These are phyloP conservation scores for Cystoderma amianthinum DNA, from an alignment of 768 basidiomycete genomes.

Conservation along the genomic window DNA sequence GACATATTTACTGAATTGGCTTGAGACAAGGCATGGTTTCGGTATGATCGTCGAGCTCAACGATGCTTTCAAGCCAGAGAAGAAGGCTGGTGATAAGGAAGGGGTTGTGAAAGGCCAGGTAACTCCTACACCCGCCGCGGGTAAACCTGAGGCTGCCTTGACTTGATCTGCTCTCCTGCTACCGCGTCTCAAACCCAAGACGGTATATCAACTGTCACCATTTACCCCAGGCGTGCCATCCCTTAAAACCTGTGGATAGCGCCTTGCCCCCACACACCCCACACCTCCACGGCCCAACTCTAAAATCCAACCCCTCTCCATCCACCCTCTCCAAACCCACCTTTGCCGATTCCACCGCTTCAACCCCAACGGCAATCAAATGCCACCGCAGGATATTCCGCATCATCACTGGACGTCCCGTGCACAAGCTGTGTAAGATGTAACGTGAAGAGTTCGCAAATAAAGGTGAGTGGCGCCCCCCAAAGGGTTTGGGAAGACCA, in stretches of 20 bases:
- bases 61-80: constrained; percentile 34
- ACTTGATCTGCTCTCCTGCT: background rate
- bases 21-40: constrained; percentile 31
- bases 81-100: constrained; percentile 6
- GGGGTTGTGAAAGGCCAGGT: background rate
- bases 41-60: constrained; percentile 58
- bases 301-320: no score
- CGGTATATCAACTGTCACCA: no score
- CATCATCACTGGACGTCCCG: constrained; percentile 40
- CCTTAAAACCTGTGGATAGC: no score
- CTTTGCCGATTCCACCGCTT: no score
- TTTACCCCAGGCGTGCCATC: no score
- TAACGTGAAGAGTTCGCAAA: constrained; percentile 38
- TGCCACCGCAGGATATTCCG: constrained; percentile 50
- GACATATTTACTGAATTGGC: constrained; percentile 70
- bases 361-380: background rate
- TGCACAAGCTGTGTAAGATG: constrained; percentile 49
- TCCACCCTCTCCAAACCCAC: background rate
- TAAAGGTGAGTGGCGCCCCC: background rate
- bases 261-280: no score
- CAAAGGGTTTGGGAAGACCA: background rate
- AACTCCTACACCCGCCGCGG: no score
- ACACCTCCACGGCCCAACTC: no score
- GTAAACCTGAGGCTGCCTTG: background rate
- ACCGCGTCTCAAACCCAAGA: background rate